Conservation (phyloP, 441 rosid species). For the Kokia cookei region DNA sequence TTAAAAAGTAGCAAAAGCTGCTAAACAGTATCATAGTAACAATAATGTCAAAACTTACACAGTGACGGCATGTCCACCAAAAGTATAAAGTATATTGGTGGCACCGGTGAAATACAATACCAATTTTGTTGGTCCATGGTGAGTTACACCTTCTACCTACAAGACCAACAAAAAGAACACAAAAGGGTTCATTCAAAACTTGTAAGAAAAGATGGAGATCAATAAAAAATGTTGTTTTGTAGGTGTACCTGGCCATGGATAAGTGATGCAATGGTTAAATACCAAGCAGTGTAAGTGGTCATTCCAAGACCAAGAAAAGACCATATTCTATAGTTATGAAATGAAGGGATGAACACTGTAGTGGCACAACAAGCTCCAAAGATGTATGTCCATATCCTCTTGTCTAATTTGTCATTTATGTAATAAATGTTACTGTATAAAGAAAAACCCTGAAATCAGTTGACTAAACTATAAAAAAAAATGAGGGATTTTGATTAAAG, state of each 20-base stretch:
- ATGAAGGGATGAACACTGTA: constrained; percentile 50
- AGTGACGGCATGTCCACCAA: constrained; percentile 61
- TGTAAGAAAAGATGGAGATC: neutral
- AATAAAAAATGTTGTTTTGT: neutral
- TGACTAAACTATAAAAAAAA: neutral
- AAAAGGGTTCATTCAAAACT: neutral
- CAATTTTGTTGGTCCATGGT: constrained; percentile 38
- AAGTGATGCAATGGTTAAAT: constrained; percentile 33
- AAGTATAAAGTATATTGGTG: constrained; percentile 56
- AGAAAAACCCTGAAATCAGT: neutral
- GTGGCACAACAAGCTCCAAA: constrained; percentile 66
- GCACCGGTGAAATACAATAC: constrained; percentile 64
- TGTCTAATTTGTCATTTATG: constrained; percentile 50
- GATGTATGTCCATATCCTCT: constrained; percentile 65
- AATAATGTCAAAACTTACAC: constrained; percentile 35
- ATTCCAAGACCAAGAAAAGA: constrained; percentile 46
- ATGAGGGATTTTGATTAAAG: neutral
- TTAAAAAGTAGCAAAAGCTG: no score
- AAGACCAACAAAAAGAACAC: neutral
- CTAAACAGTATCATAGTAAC: neutral
- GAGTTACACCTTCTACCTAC: constrained; percentile 39
- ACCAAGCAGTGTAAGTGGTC: constrained; percentile 55
- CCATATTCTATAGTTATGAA: constrained; percentile 49
- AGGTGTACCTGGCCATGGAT: constrained; percentile 34
- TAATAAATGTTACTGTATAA: constrained; percentile 51